Evolutionary conservation across 2,329 filamentous ascomycete genomes (phyloP), one percentile per base, ranked within the genome.

Genomic region (Colletotrichum trifolii): DNA sequence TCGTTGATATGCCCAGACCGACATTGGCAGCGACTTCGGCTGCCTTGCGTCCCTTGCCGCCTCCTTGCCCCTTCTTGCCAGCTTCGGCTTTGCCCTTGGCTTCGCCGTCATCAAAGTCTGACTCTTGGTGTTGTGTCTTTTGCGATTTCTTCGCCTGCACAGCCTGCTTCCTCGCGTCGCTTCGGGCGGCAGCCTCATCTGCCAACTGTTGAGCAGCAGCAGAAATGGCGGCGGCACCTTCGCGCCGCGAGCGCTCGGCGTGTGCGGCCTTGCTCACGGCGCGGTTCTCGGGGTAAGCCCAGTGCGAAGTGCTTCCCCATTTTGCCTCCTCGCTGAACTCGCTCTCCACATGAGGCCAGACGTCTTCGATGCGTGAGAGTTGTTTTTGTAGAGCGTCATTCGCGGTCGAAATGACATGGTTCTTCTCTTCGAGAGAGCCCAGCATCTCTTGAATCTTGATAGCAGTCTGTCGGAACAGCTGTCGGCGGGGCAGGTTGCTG

Each of bases 311-410:
- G 78, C 94, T 98, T 55, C 96, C 96, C 81, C 94, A 90, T 78
- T 96, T 93, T 59, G 96, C 93, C 78, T 98, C 94, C 67, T 97
- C 94, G 78, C 93, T 97, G 73, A 99, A 93, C 77, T 99, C 96
- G 65, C 85, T 83, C 69, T 96, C 91, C 62, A 98, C 87, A 78
- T 94, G 90, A 17, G 93, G 91, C 85, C 92, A 97, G 38, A 96
- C 90, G 71, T 92, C 90, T 74, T 97, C 92, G 73, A 97, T 89
- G 56, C 96, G 92, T 65, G 87, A 82, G 40, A 97, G 85, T 73
- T 97, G 94, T 74, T 92, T 92, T 69, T 93, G 88, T 11, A 98
- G 87, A 49, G 94, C 93, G 71, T 97, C 92, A 72, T 95, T 96
- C 59, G 96, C 95, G 13, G 95, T 96, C 42, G 92, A 91, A 61